Evolutionary conservation across 2,329 filamentous ascomycete genomes (phyloP).

Genomic region (Aspergillus oerlinghausenensis): DNA sequence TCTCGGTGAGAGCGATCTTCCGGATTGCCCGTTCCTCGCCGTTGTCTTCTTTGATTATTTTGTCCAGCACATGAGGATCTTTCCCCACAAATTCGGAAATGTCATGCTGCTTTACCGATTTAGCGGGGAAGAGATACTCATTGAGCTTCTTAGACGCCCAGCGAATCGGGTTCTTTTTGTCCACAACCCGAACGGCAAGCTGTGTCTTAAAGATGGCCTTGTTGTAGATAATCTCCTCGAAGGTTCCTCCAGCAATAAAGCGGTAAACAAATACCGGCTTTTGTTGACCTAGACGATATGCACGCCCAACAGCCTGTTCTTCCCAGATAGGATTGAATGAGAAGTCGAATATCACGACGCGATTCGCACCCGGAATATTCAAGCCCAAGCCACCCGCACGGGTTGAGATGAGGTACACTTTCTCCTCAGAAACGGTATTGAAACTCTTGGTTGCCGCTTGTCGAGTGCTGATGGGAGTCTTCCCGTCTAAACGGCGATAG

Average conservation of each 20-base stretch:
- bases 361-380: constrained; percentile 78
- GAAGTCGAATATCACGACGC: constrained; percentile 82
- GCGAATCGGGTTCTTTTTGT: constrained; percentile 72
- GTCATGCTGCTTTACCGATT: constrained; percentile 48
- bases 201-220: constrained; percentile 77
- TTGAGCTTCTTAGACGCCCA: constrained; percentile 53
- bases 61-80: constrained; percentile 58
- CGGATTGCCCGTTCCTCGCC: constrained; percentile 23
- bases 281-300: constrained; percentile 77
- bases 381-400: constrained; percentile 75
- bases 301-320: constrained; percentile 80
- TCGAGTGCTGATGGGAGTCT: constrained; percentile 52
- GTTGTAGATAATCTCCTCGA: constrained; percentile 70
- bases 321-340: constrained; percentile 76
- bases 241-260: constrained; percentile 72
- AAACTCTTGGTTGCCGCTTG: constrained; percentile 64
- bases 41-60: constrained; percentile 28
- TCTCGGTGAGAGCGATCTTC: constrained; percentile 63
- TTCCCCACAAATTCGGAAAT: constrained; percentile 54
- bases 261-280: constrained; percentile 83
- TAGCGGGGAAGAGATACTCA: constrained; percentile 59
- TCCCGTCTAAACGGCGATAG: constrained; percentile 64
- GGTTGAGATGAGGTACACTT: constrained; percentile 76
- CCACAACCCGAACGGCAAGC: constrained; percentile 72
- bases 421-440: constrained; percentile 51